phyloP scores from a whole-genome alignment of 2,329 filamentous ascomycete genomes.

The Daldinia eschscholtzii region DNA sequence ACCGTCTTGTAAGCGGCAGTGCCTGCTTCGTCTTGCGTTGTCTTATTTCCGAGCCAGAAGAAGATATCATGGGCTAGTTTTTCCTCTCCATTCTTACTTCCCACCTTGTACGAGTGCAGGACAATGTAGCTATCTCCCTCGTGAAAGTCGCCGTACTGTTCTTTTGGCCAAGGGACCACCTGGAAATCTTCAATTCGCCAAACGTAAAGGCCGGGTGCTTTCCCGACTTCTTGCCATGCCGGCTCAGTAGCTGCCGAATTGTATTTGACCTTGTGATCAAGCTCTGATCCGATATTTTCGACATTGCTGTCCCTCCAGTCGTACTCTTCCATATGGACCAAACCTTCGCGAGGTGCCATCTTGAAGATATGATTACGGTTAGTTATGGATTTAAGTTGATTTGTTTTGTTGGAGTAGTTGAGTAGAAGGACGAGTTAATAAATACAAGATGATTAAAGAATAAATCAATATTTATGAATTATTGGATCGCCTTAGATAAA shows the following conservation, averaged over 20 bases:
- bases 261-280: slow-evolving; percentile 77
- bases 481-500: no score
- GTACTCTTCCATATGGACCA: slow-evolving; percentile 73
- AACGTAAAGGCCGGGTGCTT: slow-evolving; percentile 66
- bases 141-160: slow-evolving; percentile 71
- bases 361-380: slow-evolving; percentile 32
- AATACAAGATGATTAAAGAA: no score
- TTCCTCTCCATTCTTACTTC: slow-evolving; percentile 57
- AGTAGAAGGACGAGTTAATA: no score
- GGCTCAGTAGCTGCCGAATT: slow-evolving; percentile 74
- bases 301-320: slow-evolving; percentile 78
- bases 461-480: no score
- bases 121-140: slow-evolving; percentile 78
- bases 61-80: slow-evolving; percentile 73
- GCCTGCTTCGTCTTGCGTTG: slow-evolving; percentile 76
- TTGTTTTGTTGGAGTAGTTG: no score
- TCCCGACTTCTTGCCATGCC: slow-evolving; percentile 74
- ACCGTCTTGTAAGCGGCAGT: slow-evolving; percentile 79
- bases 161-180: slow-evolving; percentile 70
- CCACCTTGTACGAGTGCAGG: slow-evolving; percentile 69
- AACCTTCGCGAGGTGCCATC: slow-evolving; percentile 72
- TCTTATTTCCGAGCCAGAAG: slow-evolving; percentile 77
- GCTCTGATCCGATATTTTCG: slow-evolving; percentile 71
- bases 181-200: slow-evolving; percentile 78
- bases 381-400: not conserved